Conservation (phyloP, 768 basidiomycete genomes). For the Podaxis rugospora region DNA sequence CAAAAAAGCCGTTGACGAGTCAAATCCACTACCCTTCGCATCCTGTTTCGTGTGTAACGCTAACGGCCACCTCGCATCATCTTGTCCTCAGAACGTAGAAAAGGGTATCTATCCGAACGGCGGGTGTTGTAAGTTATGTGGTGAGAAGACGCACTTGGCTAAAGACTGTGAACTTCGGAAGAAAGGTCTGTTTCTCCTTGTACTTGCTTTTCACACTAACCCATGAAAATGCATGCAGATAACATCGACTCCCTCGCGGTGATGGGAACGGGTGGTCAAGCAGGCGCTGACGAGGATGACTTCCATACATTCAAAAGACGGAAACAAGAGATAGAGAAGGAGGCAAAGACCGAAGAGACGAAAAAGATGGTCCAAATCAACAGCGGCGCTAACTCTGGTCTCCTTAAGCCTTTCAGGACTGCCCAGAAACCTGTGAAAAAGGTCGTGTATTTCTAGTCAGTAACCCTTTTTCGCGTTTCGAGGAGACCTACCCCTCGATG, state of each 20-base stretch:
- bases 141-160: slow-evolving; percentile 79
- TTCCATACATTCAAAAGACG: slow-evolving; percentile 78
- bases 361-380: slow-evolving; percentile 20
- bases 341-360: slow-evolving; percentile 48
- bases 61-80: slow-evolving; percentile 81
- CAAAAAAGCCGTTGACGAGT: slow-evolving; percentile 55
- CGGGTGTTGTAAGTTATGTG: slow-evolving; percentile 86
- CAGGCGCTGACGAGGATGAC: slow-evolving; percentile 92
- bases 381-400: background rate
- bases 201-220: background rate
- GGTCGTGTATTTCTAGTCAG: slow-evolving; percentile 4
- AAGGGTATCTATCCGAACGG: slow-evolving; percentile 90
- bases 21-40: slow-evolving; percentile 77
- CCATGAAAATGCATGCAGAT: slow-evolving; percentile 10
- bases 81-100: slow-evolving; percentile 74
- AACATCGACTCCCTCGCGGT: slow-evolving; percentile 33
- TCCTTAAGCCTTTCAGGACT: background rate
- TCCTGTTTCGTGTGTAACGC: slow-evolving; percentile 88
- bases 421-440: background rate
- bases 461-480: no score
- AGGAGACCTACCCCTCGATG: no score
- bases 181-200: slow-evolving; percentile 35
- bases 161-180: slow-evolving; percentile 72
- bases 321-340: slow-evolving; percentile 53
- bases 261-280: slow-evolving; percentile 45